phyloP scores from a whole-genome alignment of 2,329 filamentous ascomycete species.

The Davidsoniella eucalypti region DNA sequence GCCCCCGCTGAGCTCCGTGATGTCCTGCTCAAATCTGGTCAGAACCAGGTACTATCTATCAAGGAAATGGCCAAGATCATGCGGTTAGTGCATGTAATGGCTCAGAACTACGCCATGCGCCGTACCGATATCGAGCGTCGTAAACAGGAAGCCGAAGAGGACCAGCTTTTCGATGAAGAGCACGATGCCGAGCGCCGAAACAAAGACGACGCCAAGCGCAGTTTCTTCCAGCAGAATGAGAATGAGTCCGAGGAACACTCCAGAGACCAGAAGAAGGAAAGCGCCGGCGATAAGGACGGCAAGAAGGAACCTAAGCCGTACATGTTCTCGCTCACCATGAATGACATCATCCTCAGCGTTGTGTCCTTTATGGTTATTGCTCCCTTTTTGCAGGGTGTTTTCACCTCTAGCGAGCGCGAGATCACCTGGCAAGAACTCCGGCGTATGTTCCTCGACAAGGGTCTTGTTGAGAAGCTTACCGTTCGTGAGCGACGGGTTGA shows the following conservation, averaged over 20 bases:
- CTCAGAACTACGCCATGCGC: constrained; percentile 23
- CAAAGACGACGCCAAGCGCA: constrained; percentile 13
- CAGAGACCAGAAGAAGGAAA: constrained; percentile 13
- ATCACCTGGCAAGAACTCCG: constrained; percentile 98
- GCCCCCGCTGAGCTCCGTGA: constrained; percentile 52
- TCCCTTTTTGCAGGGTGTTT: constrained; percentile 26
- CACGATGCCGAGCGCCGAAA: constrained; percentile 13
- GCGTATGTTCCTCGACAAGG: constrained; percentile 87
- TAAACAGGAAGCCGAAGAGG: background rate
- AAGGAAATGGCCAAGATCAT: constrained; percentile 42
- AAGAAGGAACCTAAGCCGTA: constrained; percentile 23
- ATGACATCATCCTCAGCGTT: constrained; percentile 38
- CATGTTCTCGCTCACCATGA: constrained; percentile 22
- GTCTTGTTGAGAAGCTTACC: constrained; percentile 83
- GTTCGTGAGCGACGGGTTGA: constrained; percentile 58
- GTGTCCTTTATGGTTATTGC: constrained; percentile 25
- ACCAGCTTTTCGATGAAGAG: constrained; percentile 6
- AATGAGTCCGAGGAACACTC: constrained; percentile 14
- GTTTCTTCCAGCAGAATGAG: constrained; percentile 14
- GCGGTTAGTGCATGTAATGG: constrained; percentile 37
- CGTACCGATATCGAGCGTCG: constrained; percentile 4
- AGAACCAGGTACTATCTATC: constrained; percentile 31
- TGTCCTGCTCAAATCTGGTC: constrained; percentile 33
- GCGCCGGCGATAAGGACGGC: constrained; percentile 16
- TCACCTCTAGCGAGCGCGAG: constrained; percentile 37